Evolutionary conservation across 108 stramenopile genomes (phyloP).

Genomic region (Skeletonema potamos): DNA sequence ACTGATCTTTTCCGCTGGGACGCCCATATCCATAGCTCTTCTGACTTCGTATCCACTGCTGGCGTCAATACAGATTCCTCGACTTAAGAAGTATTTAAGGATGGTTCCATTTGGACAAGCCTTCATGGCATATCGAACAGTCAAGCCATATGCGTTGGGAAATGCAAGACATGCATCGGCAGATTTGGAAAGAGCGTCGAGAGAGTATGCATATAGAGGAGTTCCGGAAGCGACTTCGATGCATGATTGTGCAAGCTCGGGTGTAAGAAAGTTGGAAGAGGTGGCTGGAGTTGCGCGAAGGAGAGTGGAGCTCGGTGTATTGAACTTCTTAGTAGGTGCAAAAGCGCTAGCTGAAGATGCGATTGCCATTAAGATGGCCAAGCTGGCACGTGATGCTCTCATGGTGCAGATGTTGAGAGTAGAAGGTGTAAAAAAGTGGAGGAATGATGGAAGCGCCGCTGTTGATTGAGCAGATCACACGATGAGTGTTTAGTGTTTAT

Average conservation of each 20-base stretch:
- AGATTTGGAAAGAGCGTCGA: constrained; percentile 73
- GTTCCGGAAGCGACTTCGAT: constrained; percentile 80
- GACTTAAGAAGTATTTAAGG: constrained; percentile 83
- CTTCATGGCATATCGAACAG: constrained; percentile 98
- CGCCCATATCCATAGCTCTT: constrained; percentile 89
- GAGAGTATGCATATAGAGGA: constrained; percentile 95
- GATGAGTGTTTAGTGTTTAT: too few species aligned
- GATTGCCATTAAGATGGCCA: constrained; percentile 26
- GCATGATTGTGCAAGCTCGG: constrained; percentile 80
- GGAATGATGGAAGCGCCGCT: background rate
- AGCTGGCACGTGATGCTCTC: constrained; percentile 15
- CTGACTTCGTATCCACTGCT: constrained; percentile 91
- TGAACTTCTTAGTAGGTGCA: constrained; percentile 7
- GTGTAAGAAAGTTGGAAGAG: constrained; percentile 73
- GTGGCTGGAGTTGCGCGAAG: constrained; percentile 27
- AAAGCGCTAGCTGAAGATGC: constrained; percentile 24
- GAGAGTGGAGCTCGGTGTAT: background rate
- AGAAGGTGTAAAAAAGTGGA: background rate
- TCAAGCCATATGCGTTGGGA: constrained; percentile 95
- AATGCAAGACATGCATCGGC: constrained; percentile 91
- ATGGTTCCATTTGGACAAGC: constrained; percentile 92
- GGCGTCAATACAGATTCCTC: constrained; percentile 95
- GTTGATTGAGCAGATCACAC: too few species aligned
- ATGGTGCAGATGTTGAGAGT: background rate
- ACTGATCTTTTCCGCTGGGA: constrained; percentile 87